These are phyloP conservation scores for Apiospora arundinis DNA, from an alignment of 2,329 filamentous ascomycete species.

Conservation along the genomic window DNA sequence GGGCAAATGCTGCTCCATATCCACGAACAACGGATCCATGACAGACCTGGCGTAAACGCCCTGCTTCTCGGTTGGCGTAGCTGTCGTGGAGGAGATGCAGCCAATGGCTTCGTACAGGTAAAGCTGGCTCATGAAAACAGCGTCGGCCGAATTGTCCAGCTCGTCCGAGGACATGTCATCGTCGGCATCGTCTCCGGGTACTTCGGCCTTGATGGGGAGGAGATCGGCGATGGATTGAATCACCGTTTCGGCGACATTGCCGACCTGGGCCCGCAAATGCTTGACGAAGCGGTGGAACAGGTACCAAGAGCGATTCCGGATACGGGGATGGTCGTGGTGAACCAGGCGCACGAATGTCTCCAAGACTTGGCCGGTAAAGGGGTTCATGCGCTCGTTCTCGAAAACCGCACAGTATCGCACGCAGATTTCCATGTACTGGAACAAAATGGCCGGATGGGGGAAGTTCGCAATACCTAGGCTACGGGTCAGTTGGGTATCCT, in stretches of 20 bases:
- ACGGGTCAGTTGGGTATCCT: conserved; percentile 29
- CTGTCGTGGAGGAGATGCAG: conserved; percentile 82
- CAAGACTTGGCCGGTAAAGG: conserved; percentile 83
- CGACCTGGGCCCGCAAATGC: conserved; percentile 82
- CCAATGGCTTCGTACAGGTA: conserved; percentile 96
- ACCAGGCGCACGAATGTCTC: conserved; percentile 91
- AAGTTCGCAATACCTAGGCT: conserved; percentile 78
- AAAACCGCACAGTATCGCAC: conserved; percentile 94
- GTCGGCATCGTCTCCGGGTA: conserved; percentile 77
- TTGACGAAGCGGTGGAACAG: conserved; percentile 93
- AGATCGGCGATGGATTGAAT: conserved; percentile 90
- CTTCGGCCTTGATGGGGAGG: conserved; percentile 87
- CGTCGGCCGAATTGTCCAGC: conserved; percentile 87
- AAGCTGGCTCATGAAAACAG: conserved; percentile 87
- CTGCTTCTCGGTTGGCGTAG: conserved; percentile 83
- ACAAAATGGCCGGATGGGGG: conserved; percentile 86
- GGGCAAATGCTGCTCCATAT: conserved; percentile 81
- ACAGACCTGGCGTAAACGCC: conserved; percentile 86
- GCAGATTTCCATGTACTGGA: conserved; percentile 99
- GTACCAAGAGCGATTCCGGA: conserved; percentile 94
- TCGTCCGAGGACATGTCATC: conserved; percentile 97
- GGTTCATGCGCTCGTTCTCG: conserved; percentile 70
- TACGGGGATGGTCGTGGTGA: conserved; percentile 85
- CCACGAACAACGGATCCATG: conserved; percentile 86
- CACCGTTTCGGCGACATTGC: conserved; percentile 88